These are phyloP conservation scores for Aspergillus ochraceus DNA, from an alignment of 2,329 filamentous ascomycete species.

Conservation along the genomic window DNA sequence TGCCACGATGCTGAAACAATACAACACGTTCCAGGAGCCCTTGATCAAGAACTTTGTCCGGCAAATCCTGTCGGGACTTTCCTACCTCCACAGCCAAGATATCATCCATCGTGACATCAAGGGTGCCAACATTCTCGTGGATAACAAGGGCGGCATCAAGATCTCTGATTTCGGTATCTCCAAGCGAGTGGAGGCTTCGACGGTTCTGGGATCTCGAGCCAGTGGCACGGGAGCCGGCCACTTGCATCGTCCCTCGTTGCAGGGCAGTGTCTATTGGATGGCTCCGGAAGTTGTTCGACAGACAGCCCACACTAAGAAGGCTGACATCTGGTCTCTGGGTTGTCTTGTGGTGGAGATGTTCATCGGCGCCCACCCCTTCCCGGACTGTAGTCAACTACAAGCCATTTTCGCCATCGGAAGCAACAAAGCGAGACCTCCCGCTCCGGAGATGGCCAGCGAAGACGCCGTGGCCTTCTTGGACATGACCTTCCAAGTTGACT, in stretches of 20 bases:
- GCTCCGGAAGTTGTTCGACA: conserved; percentile 97
- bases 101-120: conserved; percentile 99
- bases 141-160: conserved; percentile 98
- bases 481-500: conserved; percentile 93
- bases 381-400: conserved; percentile 93
- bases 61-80: conserved; percentile 88
- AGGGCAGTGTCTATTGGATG: conserved; percentile 99
- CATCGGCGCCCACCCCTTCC: conserved; percentile 93
- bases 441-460: conserved; percentile 80
- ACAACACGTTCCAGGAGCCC: conserved; percentile 89
- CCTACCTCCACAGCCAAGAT: conserved; percentile 88
- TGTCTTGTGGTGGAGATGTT: conserved; percentile 99
- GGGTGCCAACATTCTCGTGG: conserved; percentile 95
- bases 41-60: conserved; percentile 95
- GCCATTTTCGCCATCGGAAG: conserved; percentile 98
- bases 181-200: conserved; percentile 92
- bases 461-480: conserved; percentile 82
- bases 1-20: conserved; percentile 97
- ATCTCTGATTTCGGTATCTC: conserved; percentile 99
- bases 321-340: conserved; percentile 96
- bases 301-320: conserved; percentile 96
- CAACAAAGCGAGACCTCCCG: conserved; percentile 79
- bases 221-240: conserved; percentile 40
- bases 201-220: conserved; percentile 61
- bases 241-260: conserved; percentile 69